Percentiles rank a stretch among this genome's conserved stretches.
phyloP scores from a whole-genome alignment of 2,329 filamentous ascomycete genomes.

The Fusarium sulawesiense region DNA sequence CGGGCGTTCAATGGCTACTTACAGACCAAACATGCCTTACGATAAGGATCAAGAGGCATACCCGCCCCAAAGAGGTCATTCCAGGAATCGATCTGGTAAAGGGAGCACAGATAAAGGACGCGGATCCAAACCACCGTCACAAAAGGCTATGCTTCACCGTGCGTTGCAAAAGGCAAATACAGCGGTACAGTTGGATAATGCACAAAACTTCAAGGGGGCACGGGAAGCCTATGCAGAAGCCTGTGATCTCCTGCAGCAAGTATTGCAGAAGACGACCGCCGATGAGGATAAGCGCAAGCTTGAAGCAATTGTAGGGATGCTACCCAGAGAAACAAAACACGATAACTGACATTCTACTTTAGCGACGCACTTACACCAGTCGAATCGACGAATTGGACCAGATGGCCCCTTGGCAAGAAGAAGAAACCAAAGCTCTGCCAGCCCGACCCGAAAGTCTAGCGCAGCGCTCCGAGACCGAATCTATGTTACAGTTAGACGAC shows the following conservation, averaged over 20 bases:
- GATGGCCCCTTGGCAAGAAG: constrained; percentile 67
- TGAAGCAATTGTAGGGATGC: constrained; percentile 81
- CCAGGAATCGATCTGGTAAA: constrained; percentile 50
- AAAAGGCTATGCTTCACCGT: constrained; percentile 97
- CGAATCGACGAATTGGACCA: constrained; percentile 88
- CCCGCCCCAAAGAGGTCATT: constrained; percentile 46
- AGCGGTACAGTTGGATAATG: constrained; percentile 94
- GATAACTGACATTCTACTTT: constrained; percentile 20
- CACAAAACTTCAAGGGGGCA: constrained; percentile 91
- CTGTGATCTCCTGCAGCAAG: constrained; percentile 86
- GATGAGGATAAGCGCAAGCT: constrained; percentile 91
- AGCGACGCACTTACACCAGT: constrained; percentile 90
- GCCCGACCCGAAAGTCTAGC: constrained; percentile 69
- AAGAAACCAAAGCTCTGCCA: constrained; percentile 80
- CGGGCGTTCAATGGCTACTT: constrained; percentile 18
- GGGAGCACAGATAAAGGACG: constrained; percentile 50
- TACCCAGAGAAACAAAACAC: not conserved
- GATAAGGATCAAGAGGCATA: constrained; percentile 48
- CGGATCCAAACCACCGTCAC: constrained; percentile 67
- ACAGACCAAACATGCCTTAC: constrained; percentile 46
- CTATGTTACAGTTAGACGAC: constrained; percentile 46
- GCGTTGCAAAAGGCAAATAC: constrained; percentile 96
- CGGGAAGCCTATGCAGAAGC: constrained; percentile 92
- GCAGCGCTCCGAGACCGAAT: constrained; percentile 41
- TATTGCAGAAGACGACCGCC: constrained; percentile 84